Evolutionary conservation across 2,329 filamentous ascomycete species (phyloP), one percentile per base, ranked within the genome.

Genomic region (Colletotrichum gigasporum): DNA sequence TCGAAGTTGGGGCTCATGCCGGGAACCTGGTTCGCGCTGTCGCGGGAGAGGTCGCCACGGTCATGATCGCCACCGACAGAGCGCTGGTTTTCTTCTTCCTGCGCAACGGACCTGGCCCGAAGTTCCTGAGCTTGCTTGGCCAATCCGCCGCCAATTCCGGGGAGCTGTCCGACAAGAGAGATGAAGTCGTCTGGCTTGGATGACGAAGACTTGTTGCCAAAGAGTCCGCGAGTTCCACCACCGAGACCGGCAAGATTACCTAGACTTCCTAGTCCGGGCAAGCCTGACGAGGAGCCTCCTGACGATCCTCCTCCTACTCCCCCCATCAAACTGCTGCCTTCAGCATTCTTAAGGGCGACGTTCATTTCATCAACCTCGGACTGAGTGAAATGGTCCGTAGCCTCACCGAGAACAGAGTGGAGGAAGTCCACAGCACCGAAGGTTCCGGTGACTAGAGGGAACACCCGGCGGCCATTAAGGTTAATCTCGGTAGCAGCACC

Each of bases 391-490:
- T 94, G 91, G 72, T 96, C 92, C 10, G 87, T 68, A 30, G 92
- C 92, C 75, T 95, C 92, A 61, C 91, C 86, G 50, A 88, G 78
- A 28, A 93, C 91, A 1, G 91, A 94, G 75, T 96, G 92, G 69
- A 95, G 80, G 74, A 96, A 96, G 75, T 95, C 92, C 3, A 95
- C 92, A 68, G 88, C 92, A 39, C 92, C 92, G 76, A 96, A 96
- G 0, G 85, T 87, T 10, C 88, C 88, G 1, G 92, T 95, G 20
- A 93, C 89, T 2, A 95, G 80, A 5, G 92, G 92, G 69, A 85
- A 95, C 8, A 93, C 84, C n/a, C 81, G 83, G 66, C 87, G 87
- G 45, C 91, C 91, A 41, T 79, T 83, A 26, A 92, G 73, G 67
- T 87, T 87, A 66, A 93, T 89, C 73, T 92, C 83, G 0, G 91